phyloP scores from a whole-genome alignment of 139 green algal genomes.

The Tetraselmis striata region DNA sequence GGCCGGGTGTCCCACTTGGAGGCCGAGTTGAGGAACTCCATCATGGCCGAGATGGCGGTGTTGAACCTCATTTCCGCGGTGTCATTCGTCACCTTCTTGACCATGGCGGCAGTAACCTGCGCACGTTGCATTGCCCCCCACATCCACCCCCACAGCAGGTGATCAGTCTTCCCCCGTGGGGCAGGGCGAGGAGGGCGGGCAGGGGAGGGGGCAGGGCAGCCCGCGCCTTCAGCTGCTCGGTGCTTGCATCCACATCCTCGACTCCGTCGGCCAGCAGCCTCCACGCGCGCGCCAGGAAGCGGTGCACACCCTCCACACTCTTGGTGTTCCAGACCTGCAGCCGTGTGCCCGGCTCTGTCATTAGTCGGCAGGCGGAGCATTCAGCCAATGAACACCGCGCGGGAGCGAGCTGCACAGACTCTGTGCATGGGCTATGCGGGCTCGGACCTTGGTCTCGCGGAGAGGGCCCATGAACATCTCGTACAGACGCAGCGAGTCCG shows the following conservation, averaged over 20 bases:
- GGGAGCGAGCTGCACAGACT: no score
- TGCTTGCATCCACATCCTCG: constrained; percentile 42
- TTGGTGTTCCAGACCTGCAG: constrained; percentile 78
- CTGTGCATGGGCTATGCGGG: no score
- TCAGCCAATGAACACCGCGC: no score
- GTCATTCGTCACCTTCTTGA: constrained; percentile 79
- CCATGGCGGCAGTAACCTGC: background rate
- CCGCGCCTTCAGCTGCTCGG: constrained; percentile 67
- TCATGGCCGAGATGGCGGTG: constrained; percentile 95
- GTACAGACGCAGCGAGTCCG: constrained; percentile 93
- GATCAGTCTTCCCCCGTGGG: no score
- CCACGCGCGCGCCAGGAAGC: constrained; percentile 87
- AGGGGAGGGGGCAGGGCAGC: no score
- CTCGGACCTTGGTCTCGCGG: constrained; percentile 84
- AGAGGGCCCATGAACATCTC: constrained; percentile 99
- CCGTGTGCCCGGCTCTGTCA: no score
- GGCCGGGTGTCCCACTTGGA: constrained; percentile 73
- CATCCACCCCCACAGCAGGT: no score
- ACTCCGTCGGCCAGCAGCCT: constrained; percentile 56
- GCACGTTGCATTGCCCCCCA: background rate
- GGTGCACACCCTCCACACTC: constrained; percentile 92
- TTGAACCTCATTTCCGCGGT: constrained; percentile 97
- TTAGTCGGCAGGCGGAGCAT: no score
- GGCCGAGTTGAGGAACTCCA: constrained; percentile 96
- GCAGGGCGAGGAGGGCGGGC: no score